Evolutionary conservation across 495 filamentous ascomycete species (phyloP), one percentile per base, ranked within the genome.

Genomic region (Friedmanniomyces simplex): DNA sequence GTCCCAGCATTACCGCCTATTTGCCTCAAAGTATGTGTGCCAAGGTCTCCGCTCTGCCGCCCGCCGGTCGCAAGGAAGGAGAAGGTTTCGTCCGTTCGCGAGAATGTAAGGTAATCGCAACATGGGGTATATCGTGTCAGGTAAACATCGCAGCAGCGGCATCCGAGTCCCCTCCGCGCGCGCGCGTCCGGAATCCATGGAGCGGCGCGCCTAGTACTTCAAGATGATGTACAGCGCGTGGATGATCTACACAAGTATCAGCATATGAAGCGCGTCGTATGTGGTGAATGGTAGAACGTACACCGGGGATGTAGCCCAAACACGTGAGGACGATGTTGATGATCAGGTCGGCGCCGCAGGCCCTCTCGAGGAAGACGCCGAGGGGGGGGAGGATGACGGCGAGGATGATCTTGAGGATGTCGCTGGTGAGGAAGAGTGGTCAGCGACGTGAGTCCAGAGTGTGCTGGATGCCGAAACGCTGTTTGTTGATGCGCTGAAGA

Each of bases 341-440:
- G 64, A 87, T 73, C 61, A 95, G 75, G 66, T 94, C 87, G 66
- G 82, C 79, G 69, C 82, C 80, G 74, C 86, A 90, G 68, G 91
- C 90, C 39, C 84, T 82, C 77, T 93, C 86, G 57, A 95, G 81
- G 79, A 95, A 94, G 69, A 95, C 91, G 71, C 89, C 88, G 34
- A 95, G 77, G 61, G 91, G 91, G 39, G 91, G 91, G 50, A 94
- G 77, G 76, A 94, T 73, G 75, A 94, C 76, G 74, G 88, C 86
- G 69, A 91, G 76, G 73, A 93, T 82, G 78, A 94, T 89, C 77
- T 94, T 91, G 85, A 83, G 84, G 78, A 91, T 88, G 69, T 94
- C 88, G 72, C 87, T 91, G 64, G n/a, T n/a, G n/a, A n/a, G n/a
- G n/a, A n/a, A n/a, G n/a, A n/a, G n/a, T n/a, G n/a, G n/a, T n/a